phyloP scores from a whole-genome alignment of 495 filamentous ascomycete genomes.

The Lepidopterella palustris region DNA sequence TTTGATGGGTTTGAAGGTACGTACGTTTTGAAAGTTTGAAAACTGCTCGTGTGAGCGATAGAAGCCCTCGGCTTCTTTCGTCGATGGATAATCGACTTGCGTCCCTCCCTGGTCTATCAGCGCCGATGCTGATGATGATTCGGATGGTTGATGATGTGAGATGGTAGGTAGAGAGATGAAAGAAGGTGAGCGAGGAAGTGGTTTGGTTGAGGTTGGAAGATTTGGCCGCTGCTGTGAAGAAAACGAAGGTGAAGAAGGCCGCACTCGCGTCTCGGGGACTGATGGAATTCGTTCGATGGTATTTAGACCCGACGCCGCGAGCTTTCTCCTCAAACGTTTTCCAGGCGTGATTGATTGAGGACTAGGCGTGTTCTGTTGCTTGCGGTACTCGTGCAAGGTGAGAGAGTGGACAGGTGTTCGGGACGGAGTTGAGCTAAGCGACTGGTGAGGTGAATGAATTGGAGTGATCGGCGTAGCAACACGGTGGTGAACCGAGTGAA shows the following conservation, averaged over 20 bases:
- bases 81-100: neutral
- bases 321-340: conserved; percentile 27
- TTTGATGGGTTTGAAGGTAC: conserved; percentile 25
- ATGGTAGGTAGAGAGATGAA: neutral
- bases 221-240: conserved; percentile 8
- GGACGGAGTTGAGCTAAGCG: conserved; percentile 24
- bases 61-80: neutral
- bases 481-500: neutral
- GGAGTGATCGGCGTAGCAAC: conserved; percentile 15
- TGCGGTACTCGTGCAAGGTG: conserved; percentile 32
- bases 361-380: conserved; percentile 28
- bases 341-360: conserved; percentile 15
- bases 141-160: conserved; percentile 2
- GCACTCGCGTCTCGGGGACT: neutral
- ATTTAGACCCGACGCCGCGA: conserved; percentile 24
- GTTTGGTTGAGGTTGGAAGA: conserved; percentile 8
- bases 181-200: conserved; percentile 20
- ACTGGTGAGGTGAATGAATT: conserved; percentile 28
- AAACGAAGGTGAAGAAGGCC: conserved; percentile 4
- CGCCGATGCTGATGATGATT: conserved; percentile 16
- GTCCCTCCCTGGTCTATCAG: conserved; percentile 1
- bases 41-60: conserved; percentile 1
- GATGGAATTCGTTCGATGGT: conserved; percentile 24
- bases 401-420: conserved; percentile 26
- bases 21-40: conserved; percentile 5